These are phyloP conservation scores for Arxiozyma telluris DNA, from an alignment of 1,139 yeast genomes.

Conservation along the genomic window DNA sequence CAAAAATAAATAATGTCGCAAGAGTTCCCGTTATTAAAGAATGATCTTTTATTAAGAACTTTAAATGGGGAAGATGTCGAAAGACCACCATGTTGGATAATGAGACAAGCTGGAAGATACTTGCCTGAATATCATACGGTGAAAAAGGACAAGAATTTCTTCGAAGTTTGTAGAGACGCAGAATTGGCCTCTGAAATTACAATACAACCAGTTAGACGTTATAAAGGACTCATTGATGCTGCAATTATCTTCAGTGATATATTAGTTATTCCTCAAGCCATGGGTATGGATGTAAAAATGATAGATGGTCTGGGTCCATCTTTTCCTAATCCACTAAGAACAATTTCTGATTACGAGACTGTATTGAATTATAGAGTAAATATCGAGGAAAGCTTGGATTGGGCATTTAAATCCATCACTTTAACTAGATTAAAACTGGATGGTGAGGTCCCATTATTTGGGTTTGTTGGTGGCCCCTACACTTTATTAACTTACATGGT, in stretches of 20 bases:
- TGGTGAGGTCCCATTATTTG: conserved; percentile 89
- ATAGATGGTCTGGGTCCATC: conserved; percentile 92
- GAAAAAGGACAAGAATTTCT: conserved; percentile 80
- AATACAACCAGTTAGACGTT: conserved; percentile 89
- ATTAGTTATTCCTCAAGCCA: conserved; percentile 93
- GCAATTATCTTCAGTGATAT: conserved; percentile 95
- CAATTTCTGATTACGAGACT: conserved; percentile 54
- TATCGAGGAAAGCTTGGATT: conserved; percentile 66
- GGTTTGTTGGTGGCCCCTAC: conserved; percentile 98
- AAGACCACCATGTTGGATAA: conserved; percentile 97
- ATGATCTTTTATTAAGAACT: conserved; percentile 84
- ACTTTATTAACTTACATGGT: conserved; percentile 93
- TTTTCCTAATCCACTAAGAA: conserved; percentile 79
- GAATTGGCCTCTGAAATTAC: conserved; percentile 91
- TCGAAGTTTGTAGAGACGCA: conserved; percentile 87
- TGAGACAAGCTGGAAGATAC: conserved; percentile 56
- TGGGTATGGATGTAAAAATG: conserved; percentile 95
- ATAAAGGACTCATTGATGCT: conserved; percentile 83
- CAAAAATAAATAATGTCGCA: neutral
- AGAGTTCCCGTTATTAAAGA: conserved; percentile 63
- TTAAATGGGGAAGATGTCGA: conserved; percentile 83
- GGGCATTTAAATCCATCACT: conserved; percentile 92
- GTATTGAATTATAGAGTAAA: conserved; percentile 53
- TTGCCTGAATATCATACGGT: conserved; percentile 87
- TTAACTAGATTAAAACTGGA: conserved; percentile 72